phyloP scores from a whole-genome alignment of 2,329 filamentous ascomycete genomes.

The Ophiostoma quercus region DNA sequence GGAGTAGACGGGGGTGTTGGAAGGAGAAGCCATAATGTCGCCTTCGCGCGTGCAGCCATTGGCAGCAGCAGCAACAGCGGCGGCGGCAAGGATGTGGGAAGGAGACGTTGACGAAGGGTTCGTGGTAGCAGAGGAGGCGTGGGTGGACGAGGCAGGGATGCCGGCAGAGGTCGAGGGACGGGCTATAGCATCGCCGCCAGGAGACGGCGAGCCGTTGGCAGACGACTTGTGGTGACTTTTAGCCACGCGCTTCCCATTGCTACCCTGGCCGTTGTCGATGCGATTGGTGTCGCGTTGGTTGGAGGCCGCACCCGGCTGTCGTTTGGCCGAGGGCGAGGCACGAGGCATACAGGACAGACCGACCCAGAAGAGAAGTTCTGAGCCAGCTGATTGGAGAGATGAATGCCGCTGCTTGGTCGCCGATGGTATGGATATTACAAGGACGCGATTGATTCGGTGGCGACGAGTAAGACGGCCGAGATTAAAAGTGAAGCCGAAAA shows the following conservation, averaged over 20 bases:
- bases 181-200: conserved; percentile 18
- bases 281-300: conserved; percentile 66
- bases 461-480: background rate
- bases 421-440: background rate
- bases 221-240: conserved; percentile 42
- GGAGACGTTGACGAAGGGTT: background rate
- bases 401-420: background rate
- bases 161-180: conserved; percentile 5
- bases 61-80: conserved; percentile 24
- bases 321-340: conserved; percentile 54
- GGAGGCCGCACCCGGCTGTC: conserved; percentile 52
- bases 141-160: background rate
- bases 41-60: conserved; percentile 28
- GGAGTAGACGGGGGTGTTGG: conserved; percentile 12
- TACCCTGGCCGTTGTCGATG: conserved; percentile 84
- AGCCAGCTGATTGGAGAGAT: conserved; percentile 34
- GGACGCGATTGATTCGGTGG: background rate
- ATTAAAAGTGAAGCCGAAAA: background rate
- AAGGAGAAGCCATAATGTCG: conserved; percentile 29
- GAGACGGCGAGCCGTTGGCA: conserved; percentile 36
- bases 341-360: conserved; percentile 54
- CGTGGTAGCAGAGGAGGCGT: background rate
- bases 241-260: conserved; percentile 60
- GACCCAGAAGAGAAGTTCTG: conserved; percentile 43
- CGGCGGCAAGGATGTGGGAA: conserved; percentile 15